phyloP scores from a whole-genome alignment of 2,329 filamentous ascomycete genomes.

The Colletotrichum caudatum region DNA sequence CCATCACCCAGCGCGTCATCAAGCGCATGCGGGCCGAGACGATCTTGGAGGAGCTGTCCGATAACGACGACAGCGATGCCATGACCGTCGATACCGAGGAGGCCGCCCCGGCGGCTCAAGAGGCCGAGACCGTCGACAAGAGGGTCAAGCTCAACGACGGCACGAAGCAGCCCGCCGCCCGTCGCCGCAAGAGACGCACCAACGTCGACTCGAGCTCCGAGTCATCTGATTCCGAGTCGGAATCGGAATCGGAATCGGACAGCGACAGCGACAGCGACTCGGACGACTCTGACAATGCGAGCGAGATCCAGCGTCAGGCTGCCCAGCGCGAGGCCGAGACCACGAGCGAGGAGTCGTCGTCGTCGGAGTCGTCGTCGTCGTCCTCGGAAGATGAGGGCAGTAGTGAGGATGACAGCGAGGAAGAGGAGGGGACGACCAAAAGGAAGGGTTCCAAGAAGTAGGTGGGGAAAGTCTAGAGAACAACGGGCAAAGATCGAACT shows the following conservation, averaged over 20 bases:
- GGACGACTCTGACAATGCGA: conserved; percentile 50
- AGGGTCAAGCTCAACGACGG: conserved; percentile 59
- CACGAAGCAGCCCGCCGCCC: conserved; percentile 59
- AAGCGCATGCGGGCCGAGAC: conserved; percentile 74
- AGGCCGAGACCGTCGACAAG: conserved; percentile 52
- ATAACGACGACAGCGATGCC: conserved; percentile 57
- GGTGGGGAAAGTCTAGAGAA: no score
- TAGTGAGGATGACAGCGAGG: conserved; percentile 46
- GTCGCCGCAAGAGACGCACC: conserved; percentile 64
- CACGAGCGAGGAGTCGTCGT: conserved; percentile 58
- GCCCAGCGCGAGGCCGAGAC: conserved; percentile 49
- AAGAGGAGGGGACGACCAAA: conserved; percentile 45
- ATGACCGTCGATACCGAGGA: conserved; percentile 44
- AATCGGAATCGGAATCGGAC: conserved; percentile 44
- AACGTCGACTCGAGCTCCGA: conserved; percentile 55
- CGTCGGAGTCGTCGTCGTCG: conserved; percentile 59
- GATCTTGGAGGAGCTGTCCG: conserved; percentile 67
- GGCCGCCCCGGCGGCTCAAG: conserved; percentile 16
- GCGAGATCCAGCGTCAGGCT: conserved; percentile 50
- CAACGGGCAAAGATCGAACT: background rate
- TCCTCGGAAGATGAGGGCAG: conserved; percentile 52
- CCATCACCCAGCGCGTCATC: conserved; percentile 66
- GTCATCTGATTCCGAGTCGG: conserved; percentile 51
- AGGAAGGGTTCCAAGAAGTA: conserved; percentile 19
- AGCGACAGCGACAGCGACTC: conserved; percentile 41